phyloP scores from a whole-genome alignment of 192 early-diverging fungal species.

The Funneliformis mosseae region DNA sequence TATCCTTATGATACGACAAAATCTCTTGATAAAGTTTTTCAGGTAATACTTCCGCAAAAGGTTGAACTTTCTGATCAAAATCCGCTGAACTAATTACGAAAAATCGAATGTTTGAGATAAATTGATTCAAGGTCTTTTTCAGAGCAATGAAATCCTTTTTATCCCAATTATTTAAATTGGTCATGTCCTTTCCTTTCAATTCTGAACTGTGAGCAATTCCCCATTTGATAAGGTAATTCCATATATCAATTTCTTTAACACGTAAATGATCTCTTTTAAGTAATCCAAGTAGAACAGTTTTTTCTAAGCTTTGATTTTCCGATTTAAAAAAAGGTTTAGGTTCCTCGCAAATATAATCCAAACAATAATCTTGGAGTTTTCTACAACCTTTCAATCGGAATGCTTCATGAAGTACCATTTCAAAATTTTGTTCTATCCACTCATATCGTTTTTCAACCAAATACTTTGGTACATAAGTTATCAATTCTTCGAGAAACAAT shows the following conservation, averaged over 20 bases:
- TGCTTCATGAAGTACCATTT: too few relatives aligned
- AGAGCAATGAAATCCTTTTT: neutral
- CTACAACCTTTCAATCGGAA: too few relatives aligned
- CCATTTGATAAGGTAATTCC: constrained; percentile 24
- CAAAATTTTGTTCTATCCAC: too few relatives aligned
- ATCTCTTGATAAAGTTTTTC: neutral
- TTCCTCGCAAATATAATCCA: neutral
- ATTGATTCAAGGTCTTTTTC: neutral
- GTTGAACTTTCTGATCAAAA: too few relatives aligned
- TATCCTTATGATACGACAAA: neutral
- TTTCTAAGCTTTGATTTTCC: neutral
- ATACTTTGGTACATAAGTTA: too few relatives aligned
- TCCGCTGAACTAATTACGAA: too few relatives aligned
- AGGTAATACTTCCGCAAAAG: too few relatives aligned
- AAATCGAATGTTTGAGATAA: neutral
- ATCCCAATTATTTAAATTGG: neutral
- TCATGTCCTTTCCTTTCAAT: neutral
- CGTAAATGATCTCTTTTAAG: neutral
- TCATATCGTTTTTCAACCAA: too few relatives aligned
- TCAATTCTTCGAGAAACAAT: too few relatives aligned
- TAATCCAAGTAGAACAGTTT: constrained; percentile 6
- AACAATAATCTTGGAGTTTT: constrained; percentile 8
- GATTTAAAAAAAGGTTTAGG: constrained; percentile 19
- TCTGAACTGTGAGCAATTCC: neutral
- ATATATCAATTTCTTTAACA: constrained; percentile 20